Evolutionary conservation across 2,329 filamentous ascomycete genomes (phyloP).

Genomic region (Neonectria coccinea): DNA sequence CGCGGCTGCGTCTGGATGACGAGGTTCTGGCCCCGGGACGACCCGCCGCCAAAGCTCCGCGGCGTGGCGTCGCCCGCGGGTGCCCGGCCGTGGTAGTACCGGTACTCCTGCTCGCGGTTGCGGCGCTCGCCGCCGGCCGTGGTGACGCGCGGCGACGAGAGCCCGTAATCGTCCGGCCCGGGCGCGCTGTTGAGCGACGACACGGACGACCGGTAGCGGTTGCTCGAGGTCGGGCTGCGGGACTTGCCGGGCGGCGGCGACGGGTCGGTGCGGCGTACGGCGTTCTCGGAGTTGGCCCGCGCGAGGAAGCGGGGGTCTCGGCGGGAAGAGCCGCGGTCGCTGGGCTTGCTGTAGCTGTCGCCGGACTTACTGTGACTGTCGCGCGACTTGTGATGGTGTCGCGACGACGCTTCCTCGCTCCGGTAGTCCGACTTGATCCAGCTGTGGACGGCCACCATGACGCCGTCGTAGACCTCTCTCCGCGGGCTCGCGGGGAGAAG

Average conservation of each 20-base stretch:
- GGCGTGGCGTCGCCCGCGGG: constrained; percentile 31
- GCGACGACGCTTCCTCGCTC: constrained; percentile 31
- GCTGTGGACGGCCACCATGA: constrained; percentile 70
- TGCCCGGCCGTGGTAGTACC: constrained; percentile 44
- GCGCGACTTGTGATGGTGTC: constrained; percentile 34
- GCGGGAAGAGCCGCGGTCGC: constrained; percentile 30
- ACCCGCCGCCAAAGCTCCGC: constrained; percentile 26
- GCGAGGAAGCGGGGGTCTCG: constrained; percentile 31
- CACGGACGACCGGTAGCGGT: constrained; percentile 37
- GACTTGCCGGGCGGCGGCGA: constrained; percentile 30
- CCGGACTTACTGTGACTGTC: constrained; percentile 25
- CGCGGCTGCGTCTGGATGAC: constrained; percentile 30
- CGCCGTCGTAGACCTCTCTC: constrained; percentile 65
- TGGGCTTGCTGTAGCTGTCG: constrained; percentile 15
- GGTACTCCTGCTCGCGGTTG: constrained; percentile 45
- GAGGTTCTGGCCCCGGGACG: constrained; percentile 35
- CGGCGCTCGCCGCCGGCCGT: constrained; percentile 28
- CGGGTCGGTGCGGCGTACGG: constrained; percentile 30
- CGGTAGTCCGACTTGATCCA: constrained; percentile 44
- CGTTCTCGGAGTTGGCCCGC: constrained; percentile 35
- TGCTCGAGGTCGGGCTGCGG: constrained; percentile 38
- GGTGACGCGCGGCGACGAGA: constrained; percentile 24
- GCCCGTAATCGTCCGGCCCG: constrained; percentile 30
- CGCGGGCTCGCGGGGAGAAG: constrained; percentile 75
- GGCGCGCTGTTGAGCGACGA: constrained; percentile 30